Base-by-base conservation (phyloP, 176 grass and related monocot genomes). In the Pharus latifolius region DNA sequence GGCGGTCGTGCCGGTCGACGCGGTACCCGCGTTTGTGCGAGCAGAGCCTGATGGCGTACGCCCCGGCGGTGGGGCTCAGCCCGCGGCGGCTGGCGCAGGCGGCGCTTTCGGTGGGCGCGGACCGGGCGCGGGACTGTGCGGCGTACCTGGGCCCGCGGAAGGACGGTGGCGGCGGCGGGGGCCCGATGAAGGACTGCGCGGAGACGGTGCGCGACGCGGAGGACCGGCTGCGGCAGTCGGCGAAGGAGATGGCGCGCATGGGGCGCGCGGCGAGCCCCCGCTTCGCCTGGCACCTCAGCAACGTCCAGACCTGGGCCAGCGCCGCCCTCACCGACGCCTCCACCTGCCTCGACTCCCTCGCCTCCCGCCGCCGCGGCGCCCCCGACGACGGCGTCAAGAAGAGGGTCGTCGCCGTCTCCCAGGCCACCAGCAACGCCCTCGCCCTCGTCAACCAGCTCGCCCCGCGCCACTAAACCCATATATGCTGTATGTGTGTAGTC, bases 241-340 rank as follows among this genome's bases (percentile, higher is more conserved):
- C 63, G 45, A 73, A 49, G 42, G 84, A 93, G 89, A 92, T 90
- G 84, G 24, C 2, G 13, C 74, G 71, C 23, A 70, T 93, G 89
- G 84, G 86, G 2, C 81, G 67, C 23, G 75, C 81, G 0, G 59
- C 32, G 14, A 60, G 56, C 40, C 42, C 53, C 7, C 78, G 89
- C 17, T 98, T 90, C 74, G 61, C 23, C 7, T 92, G 83, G 86
- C 34, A 63, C 13, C 84, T 98, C 15, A 74, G 74, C 78, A 98
- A 93, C 74, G 78, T 87, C 5, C 86, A 85, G 89, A 98, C 94
- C n/a, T 90, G 83, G 89, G 81, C 80, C 65, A 90, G 89, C 79
- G 94, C 80, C 15, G 86, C 89, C 27, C 86, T 93, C 66, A 90
- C 94, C 5, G 85, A 90, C 87, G 24, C 80, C 14, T 41, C 52